Percentiles rank a stretch among this genome's conserved stretches.
Evolutionary conservation across 306 rosid species (phyloP).

Genomic region (Pterocarpus santalinus): DNA sequence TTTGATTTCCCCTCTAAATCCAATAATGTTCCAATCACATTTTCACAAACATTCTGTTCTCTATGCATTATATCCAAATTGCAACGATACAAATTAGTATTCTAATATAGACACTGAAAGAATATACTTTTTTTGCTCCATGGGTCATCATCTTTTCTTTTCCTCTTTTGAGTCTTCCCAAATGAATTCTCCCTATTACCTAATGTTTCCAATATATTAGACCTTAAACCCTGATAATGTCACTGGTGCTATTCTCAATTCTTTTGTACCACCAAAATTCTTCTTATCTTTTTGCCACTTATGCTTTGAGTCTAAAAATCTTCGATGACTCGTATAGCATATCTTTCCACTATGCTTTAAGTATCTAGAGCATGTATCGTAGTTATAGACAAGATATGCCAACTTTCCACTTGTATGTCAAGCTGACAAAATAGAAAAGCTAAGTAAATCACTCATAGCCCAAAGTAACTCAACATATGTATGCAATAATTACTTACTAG

Average conservation of each 20-base stretch:
- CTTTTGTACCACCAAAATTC: too few relatives aligned
- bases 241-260: too few relatives aligned
- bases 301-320: constrained; percentile 11
- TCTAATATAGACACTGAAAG: too few relatives aligned
- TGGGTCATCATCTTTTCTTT: too few relatives aligned
- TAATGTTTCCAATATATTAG: too few relatives aligned
- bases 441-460: background rate
- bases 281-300: background rate
- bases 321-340: background rate
- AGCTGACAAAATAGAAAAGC: background rate
- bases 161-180: too few relatives aligned
- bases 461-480: background rate
- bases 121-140: too few relatives aligned
- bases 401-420: background rate
- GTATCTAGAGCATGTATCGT: background rate
- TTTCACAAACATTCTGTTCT: background rate
- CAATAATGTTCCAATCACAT: background rate
- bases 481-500: background rate
- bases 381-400: background rate
- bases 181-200: too few relatives aligned
- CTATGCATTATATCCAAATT: background rate
- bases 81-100: background rate
- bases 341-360: background rate
- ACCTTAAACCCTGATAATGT: too few relatives aligned
- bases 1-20: background rate